These are phyloP conservation scores for Fraxinus velutina DNA, from an alignment of 305 asterid genomes.

Conservation along the genomic window DNA sequence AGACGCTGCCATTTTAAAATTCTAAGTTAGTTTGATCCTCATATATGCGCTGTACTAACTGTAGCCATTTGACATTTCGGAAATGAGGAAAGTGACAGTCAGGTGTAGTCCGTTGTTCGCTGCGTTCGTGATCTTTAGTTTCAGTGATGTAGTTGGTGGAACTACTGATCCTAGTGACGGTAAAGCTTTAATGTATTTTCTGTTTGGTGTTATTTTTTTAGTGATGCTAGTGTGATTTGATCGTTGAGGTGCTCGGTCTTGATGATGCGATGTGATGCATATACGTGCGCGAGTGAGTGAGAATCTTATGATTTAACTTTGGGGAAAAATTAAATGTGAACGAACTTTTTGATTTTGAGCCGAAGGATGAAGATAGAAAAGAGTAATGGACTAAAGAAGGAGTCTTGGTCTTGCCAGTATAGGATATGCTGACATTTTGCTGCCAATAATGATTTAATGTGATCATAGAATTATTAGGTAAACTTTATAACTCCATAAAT, in stretches of 20 bases:
- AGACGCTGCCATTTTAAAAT: constrained; percentile 10
- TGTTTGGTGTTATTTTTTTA: not conserved
- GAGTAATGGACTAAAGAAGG: not conserved
- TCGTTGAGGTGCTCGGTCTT: constrained; percentile 12
- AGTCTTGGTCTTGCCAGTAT: not conserved
- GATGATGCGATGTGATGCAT: constrained; percentile 3
- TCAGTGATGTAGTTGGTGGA: constrained; percentile 30
- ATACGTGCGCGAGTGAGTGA: constrained; percentile 16
- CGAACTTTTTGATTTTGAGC: not conserved
- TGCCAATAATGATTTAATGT: not conserved
- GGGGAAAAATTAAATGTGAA: not conserved
- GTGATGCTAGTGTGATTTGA: constrained; percentile 25
- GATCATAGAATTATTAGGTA: not conserved
- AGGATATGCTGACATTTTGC: not conserved
- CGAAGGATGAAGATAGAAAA: not conserved
- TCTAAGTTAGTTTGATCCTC: constrained; percentile 26
- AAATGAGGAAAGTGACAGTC: constrained; percentile 40
- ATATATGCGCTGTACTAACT: constrained; percentile 7
- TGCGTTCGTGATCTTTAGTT: constrained; percentile 22
- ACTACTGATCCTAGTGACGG: constrained; percentile 75
- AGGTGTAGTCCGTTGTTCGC: constrained; percentile 27
- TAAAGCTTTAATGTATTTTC: constrained; percentile 27
- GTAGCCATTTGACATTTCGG: constrained; percentile 17
- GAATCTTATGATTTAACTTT: constrained; percentile 20
- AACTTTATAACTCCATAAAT: not conserved